phyloP scores from a whole-genome alignment of 768 basidiomycete genomes.

The Termitomyces titanicus region DNA sequence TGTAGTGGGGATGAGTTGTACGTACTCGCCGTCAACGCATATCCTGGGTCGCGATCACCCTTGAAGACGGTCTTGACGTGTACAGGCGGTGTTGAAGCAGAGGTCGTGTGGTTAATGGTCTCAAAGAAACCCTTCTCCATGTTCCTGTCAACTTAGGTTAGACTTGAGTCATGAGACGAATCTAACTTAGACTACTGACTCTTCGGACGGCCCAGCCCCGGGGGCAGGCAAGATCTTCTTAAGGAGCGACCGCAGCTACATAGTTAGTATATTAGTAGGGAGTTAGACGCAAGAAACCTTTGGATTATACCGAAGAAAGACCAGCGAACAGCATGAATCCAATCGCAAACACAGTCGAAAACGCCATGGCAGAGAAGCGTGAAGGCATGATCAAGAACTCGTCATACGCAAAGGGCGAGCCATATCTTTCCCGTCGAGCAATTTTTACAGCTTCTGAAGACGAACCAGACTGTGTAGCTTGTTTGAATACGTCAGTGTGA shows the following conservation, averaged over 20 bases:
- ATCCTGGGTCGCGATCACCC: constrained; percentile 78
- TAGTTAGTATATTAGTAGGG: not conserved
- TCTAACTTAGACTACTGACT: constrained; percentile 39
- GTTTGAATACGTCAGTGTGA: not conserved
- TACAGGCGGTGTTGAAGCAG: constrained; percentile 41
- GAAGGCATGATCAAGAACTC: constrained; percentile 54
- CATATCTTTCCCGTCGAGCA: constrained; percentile 45
- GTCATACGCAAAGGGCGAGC: constrained; percentile 69
- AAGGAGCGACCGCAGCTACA: constrained; percentile 53
- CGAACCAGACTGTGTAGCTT: not conserved
- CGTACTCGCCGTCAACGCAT: constrained; percentile 53
- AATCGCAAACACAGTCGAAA: constrained; percentile 33
- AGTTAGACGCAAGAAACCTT: not conserved
- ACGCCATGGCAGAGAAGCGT: constrained; percentile 34
- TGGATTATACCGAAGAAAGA: constrained; percentile 35
- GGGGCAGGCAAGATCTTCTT: constrained; percentile 48
- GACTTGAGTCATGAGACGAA: not conserved
- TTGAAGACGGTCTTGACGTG: constrained; percentile 59
- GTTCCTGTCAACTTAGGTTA: constrained; percentile 29
- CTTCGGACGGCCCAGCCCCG: constrained; percentile 61
- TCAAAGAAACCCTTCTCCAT: constrained; percentile 58
- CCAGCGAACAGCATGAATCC: constrained; percentile 29
- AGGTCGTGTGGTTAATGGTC: constrained; percentile 69
- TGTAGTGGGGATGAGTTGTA: constrained; percentile 8
- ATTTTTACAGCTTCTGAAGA: constrained; percentile 9